Evolutionary conservation across 306 rosid genomes (phyloP).

Genomic region (Fragaria nilgerrensis): DNA sequence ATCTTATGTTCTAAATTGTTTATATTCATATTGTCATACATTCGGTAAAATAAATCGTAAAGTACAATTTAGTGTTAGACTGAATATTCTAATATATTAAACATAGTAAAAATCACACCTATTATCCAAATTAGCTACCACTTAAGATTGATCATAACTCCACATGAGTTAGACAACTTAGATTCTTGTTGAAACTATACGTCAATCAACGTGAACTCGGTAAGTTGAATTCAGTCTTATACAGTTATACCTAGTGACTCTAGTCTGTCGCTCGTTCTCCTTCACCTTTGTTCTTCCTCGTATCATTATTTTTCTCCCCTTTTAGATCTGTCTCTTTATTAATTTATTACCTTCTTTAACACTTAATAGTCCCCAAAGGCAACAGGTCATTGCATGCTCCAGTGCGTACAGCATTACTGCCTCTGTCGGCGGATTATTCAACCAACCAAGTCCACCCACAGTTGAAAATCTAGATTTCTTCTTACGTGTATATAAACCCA

Average conservation of each 20-base stretch:
- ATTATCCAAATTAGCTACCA: not conserved
- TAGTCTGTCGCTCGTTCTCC: too few species aligned
- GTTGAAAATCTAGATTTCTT: not conserved
- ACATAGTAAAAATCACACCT: too few species aligned
- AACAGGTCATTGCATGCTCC: not conserved
- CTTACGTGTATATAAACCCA: not conserved
- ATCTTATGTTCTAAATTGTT: too few species aligned
- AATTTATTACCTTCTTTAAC: not conserved
- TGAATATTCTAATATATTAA: too few species aligned
- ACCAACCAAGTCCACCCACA: not conserved
- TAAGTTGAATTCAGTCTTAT: not conserved
- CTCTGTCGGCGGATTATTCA: constrained; percentile 4
- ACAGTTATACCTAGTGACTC: too few species aligned
- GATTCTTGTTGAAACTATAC: not conserved
- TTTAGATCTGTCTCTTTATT: not conserved
- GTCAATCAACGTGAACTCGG: not conserved
- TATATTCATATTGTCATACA: too few species aligned
- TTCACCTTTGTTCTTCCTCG: not conserved
- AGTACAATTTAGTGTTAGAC: too few species aligned
- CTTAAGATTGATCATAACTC: not conserved
- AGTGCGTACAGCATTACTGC: not conserved
- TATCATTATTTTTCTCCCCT: not conserved
- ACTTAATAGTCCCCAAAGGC: not conserved
- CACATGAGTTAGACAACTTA: not conserved
- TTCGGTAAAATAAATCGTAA: too few species aligned